Percentiles rank a stretch among this genome's conserved stretches.
Conservation (phyloP, 441 rosid genomes). For the Brassica hybrid region DNA sequence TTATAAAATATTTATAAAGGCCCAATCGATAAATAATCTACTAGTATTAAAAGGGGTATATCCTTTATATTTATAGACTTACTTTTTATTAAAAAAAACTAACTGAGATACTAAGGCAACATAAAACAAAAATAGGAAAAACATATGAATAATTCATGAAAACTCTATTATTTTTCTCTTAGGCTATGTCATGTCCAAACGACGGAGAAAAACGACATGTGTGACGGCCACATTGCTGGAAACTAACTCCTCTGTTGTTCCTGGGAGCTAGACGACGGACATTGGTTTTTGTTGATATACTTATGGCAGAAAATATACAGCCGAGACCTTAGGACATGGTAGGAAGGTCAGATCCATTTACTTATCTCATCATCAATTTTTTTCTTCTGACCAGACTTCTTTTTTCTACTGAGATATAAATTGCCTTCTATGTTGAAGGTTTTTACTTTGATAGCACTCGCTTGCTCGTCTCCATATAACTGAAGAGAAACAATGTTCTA, state of each 20-base stretch:
- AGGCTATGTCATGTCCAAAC: background rate
- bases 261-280: background rate
- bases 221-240: slow-evolving; percentile 1
- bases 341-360: background rate
- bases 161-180: background rate
- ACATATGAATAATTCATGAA: background rate
- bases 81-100: background rate
- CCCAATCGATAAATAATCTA: background rate
- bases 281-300: background rate
- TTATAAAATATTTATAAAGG: background rate
- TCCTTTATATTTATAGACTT: background rate
- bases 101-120: background rate
- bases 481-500: background rate
- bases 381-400: background rate
- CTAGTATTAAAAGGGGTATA: background rate
- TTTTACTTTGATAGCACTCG: background rate
- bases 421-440: background rate
- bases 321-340: background rate
- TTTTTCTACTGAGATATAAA: background rate
- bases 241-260: background rate
- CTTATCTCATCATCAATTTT: background rate
- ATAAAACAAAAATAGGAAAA: background rate
- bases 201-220: background rate
- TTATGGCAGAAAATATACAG: no score
- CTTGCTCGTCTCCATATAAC: background rate